Evolutionary conservation across 2,329 filamentous ascomycete species (phyloP).

Genomic region (Harringtonia lauricola): DNA sequence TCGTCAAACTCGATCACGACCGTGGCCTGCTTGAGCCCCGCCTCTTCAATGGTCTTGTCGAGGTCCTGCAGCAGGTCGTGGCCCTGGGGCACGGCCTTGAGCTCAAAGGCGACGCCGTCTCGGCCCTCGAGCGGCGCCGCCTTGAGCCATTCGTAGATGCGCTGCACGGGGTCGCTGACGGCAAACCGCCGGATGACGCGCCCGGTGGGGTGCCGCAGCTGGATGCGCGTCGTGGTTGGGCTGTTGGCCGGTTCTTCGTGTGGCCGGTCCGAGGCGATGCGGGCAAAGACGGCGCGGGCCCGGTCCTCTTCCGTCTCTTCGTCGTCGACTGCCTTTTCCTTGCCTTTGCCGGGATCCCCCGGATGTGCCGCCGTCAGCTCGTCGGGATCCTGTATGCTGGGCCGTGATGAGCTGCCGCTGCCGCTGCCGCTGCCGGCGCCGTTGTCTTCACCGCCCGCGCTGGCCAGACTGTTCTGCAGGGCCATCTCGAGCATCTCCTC

Average conservation of each 20-base stretch:
- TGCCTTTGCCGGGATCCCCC: constrained; percentile 37
- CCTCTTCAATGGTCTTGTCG: constrained; percentile 65
- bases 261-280: constrained; percentile 59
- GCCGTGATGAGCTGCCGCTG: constrained; percentile 22
- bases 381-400: constrained; percentile 70
- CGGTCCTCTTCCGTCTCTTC: constrained; percentile 10
- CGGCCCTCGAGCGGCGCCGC: constrained; percentile 74
- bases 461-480: constrained; percentile 73
- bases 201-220: constrained; percentile 78
- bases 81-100: constrained; percentile 68
- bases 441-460: constrained; percentile 14
- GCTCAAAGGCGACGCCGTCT: constrained; percentile 68
- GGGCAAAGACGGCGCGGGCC: constrained; percentile 43
- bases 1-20: constrained; percentile 90
- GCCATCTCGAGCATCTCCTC: constrained; percentile 97
- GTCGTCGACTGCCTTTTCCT: constrained; percentile 26
- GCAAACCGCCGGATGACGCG: constrained; percentile 81
- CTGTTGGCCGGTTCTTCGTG: constrained; percentile 64
- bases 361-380: constrained; percentile 59
- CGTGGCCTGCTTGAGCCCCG: constrained; percentile 81
- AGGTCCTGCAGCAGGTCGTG: constrained; percentile 72
- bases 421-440: neutral
- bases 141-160: constrained; percentile 96
- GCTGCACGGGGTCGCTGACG: constrained; percentile 62
- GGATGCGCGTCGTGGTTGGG: constrained; percentile 67